Percentiles rank a stretch among this genome's conserved stretches.
Evolutionary conservation across 1,284 basidiomycete species (phyloP).

Genomic region (Testicularia cyperi): DNA sequence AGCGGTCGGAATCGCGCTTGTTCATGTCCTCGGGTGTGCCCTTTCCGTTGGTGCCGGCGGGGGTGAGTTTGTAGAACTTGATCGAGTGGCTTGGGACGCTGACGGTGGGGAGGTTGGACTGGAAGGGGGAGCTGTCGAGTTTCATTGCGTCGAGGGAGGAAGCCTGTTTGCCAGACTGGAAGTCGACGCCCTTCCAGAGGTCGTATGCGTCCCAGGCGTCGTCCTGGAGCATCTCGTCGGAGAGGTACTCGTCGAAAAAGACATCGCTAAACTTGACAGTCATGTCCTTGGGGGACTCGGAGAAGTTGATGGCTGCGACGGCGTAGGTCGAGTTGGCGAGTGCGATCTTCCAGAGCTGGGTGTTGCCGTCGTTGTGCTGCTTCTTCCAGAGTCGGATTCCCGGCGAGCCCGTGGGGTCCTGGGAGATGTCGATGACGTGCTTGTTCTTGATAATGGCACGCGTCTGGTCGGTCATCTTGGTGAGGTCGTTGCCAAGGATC

Average conservation of each 20-base stretch:
- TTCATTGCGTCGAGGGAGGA: conserved; percentile 6
- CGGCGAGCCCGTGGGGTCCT: conserved; percentile 43
- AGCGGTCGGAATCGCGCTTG: conserved; percentile 4
- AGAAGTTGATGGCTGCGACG: conserved; percentile 27
- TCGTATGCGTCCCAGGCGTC: conserved; percentile 18
- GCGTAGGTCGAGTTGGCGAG: conserved; percentile 33
- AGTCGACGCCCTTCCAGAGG: conserved; percentile 21
- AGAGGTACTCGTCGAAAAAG: conserved; percentile 23
- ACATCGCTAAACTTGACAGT: conserved; percentile 12
- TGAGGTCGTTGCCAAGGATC: conserved; percentile 57
- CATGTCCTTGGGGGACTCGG: conserved; percentile 22
- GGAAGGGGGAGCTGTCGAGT: conserved; percentile 5
- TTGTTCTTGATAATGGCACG: conserved; percentile 52
- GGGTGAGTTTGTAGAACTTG: conserved; percentile 14
- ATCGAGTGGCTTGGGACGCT: conserved; percentile 13
- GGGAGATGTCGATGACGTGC: conserved; percentile 47
- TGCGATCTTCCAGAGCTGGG: conserved; percentile 29
- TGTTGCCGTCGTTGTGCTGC: conserved; percentile 12
- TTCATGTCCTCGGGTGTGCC: conserved; percentile 1
- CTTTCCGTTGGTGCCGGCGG: neutral
- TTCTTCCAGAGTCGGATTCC: conserved; percentile 34
- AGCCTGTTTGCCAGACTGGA: conserved; percentile 5
- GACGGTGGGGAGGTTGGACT: conserved; percentile 5
- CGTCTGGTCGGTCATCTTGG: conserved; percentile 34
- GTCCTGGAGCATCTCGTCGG: conserved; percentile 5